A percentile compares a stretch with the other conserved stretches of the same genome.
Evolutionary conservation across 345 rosid genomes (phyloP).

Genomic region (Citrus unshiu): DNA sequence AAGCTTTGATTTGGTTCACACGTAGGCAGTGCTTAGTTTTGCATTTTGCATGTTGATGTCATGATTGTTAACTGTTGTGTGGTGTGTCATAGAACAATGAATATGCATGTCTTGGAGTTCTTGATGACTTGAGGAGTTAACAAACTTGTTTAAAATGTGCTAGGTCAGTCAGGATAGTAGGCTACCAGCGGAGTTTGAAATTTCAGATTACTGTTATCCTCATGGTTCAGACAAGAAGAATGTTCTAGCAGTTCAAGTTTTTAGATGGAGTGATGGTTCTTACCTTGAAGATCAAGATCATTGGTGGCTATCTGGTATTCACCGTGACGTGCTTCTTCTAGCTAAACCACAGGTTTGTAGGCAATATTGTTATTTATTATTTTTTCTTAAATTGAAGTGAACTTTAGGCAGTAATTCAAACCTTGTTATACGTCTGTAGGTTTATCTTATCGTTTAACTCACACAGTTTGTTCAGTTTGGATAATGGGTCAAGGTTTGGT

Average conservation of each 20-base stretch:
- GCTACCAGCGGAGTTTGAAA: constrained; percentile 97
- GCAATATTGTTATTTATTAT: neutral
- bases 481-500: neutral
- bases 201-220: constrained; percentile 80
- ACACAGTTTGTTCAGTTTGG: neutral
- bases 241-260: constrained; percentile 92
- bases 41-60: neutral
- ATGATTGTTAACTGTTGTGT: neutral
- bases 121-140: constrained; percentile 7
- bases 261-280: constrained; percentile 99
- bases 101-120: neutral
- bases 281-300: constrained; percentile 99
- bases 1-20: neutral
- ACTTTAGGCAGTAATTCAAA: neutral
- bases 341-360: constrained; percentile 84
- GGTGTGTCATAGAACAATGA: neutral
- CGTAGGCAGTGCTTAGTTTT: neutral
- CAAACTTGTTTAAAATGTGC: constrained; percentile 19
- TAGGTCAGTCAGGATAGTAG: constrained; percentile 91
- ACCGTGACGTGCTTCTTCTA: constrained; percentile 94
- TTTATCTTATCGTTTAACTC: neutral
- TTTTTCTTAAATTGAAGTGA: neutral
- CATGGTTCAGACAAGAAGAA: constrained; percentile 68
- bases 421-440: neutral
- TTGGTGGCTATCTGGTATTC: constrained; percentile 98